These are phyloP conservation scores for Beta macrorhiza DNA, from an alignment of 179 eudicot species.

Conservation along the genomic window DNA sequence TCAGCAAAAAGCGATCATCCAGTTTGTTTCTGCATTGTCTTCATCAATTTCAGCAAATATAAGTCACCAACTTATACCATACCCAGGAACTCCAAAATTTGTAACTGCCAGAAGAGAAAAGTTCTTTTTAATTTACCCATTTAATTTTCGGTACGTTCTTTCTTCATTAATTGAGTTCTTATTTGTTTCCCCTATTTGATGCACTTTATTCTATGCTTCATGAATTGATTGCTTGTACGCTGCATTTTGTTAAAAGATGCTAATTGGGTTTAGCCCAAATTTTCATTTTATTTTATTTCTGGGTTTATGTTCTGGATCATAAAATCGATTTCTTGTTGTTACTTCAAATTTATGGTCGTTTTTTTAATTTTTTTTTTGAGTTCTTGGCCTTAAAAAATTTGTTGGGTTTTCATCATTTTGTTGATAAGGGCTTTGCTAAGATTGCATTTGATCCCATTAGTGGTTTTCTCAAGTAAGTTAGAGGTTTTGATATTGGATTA, in stretches of 20 bases:
- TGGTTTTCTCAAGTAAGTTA: not conserved
- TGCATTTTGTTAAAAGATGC: conserved; percentile 13
- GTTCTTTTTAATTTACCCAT: not conserved
- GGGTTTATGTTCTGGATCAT: conserved; percentile 3
- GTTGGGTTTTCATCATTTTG: conserved; percentile 9
- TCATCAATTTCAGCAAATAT: not conserved
- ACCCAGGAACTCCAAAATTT: not conserved
- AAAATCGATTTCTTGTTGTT: not conserved
- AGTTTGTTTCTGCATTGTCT: not conserved
- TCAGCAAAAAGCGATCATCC: not conserved
- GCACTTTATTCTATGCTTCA: not conserved
- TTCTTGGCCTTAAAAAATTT: not conserved
- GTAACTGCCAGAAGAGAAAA: not conserved
- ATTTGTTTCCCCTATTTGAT: not conserved
- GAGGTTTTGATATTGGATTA: no score
- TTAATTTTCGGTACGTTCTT: not conserved
- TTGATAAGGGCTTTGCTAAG: conserved; percentile 8
- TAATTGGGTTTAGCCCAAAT: conserved; percentile 4
- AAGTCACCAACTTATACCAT: not conserved
- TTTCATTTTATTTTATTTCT: not conserved
- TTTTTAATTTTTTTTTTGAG: not conserved
- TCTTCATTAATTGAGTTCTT: not conserved
- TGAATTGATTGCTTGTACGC: conserved; percentile 1
- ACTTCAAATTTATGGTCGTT: not conserved
- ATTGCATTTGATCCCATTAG: not conserved